Conservation (phyloP, 805 yeast species). For the Danielia reshetovae region DNA sequence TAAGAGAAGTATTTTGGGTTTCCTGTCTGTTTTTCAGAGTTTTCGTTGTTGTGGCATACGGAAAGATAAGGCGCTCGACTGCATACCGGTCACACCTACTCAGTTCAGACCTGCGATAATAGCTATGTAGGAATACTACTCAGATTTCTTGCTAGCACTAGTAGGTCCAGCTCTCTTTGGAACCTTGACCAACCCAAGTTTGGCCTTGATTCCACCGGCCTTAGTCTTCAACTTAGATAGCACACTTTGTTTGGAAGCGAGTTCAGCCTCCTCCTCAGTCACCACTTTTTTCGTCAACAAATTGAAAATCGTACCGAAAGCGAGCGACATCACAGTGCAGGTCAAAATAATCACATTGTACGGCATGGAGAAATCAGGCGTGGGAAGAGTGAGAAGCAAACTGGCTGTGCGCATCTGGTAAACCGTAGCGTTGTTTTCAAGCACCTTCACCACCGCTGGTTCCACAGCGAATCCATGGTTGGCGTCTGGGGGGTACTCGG, state of each 20-base stretch:
- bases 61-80: too few species aligned
- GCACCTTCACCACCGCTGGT: slow-evolving; percentile 74
- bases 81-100: too few species aligned
- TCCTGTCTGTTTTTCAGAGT: too few species aligned
- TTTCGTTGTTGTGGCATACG: too few species aligned
- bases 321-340: slow-evolving; percentile 87
- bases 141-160: too few species aligned
- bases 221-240: slow-evolving; percentile 10
- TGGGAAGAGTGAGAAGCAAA: slow-evolving; percentile 80
- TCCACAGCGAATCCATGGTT: slow-evolving; percentile 95
- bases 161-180: too few species aligned
- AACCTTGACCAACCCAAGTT: too few species aligned
- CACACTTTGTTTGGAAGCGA: slow-evolving; percentile 10
- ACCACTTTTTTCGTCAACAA: slow-evolving; percentile 69
- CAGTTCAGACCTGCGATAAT: too few species aligned
- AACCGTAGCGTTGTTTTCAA: slow-evolving; percentile 23
- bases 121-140: too few species aligned
- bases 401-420: slow-evolving; percentile 78
- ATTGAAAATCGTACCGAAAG: slow-evolving; percentile 85
- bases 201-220: slow-evolving; percentile 6
- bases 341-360: slow-evolving; percentile 93
- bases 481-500: slow-evolving; percentile 99
- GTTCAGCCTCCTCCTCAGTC: slow-evolving; percentile 66
- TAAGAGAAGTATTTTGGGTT: too few species aligned
- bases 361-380: slow-evolving; percentile 99